Base-by-base conservation (phyloP, 805 yeast genomes). In the Suhomyces canberraensis region DNA sequence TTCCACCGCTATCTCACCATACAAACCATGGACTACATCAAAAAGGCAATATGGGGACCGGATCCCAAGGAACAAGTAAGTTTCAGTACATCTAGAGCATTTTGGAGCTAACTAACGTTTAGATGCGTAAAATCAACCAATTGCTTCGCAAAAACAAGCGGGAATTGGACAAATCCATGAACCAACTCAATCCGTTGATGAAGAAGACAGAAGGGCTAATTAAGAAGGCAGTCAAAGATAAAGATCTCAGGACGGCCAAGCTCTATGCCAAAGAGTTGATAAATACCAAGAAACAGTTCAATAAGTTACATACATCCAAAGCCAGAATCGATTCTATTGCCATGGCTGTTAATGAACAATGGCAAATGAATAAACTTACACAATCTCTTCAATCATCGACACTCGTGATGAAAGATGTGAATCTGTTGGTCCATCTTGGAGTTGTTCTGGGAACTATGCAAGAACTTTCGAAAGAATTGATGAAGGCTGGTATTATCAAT, bases 31-130 rank as follows among this genome's bases (percentile, higher is more conserved):
- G 88, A 91, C 55, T 83, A 72, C 57, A 59, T 91, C 22, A 90
- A 87, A 64, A 81, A 82, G 56, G 85, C 90, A 3, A 81, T 91
- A 25, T 91, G 95, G 84, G 98, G 98, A 0, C 97, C 98, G 0
- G 96, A 90, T 55, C 96, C 97, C 28, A 82, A 83, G 52, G 98
- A 87, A 52, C 95, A 84, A 52, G 81, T 73, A 59, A 33, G 76
- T 66, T 9, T 1, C 17, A 4, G 16, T 8, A 2, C 9, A n/a
- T 4, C 14, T 13, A 4, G 2, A 8, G 16, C 11, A 4, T 1
- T 3, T 8, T 13, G 14, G 9, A 7, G 8, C 25, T 5, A 21
- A 11, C 11, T 9, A 3, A 22, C 33, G 46, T 42, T 37, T 41
- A 66, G 78, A 79, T 77, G 72, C 66, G 93, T 38, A 83, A 79